phyloP scores from a whole-genome alignment of 805 yeast species.

The Wickerhamiella parazyma region DNA sequence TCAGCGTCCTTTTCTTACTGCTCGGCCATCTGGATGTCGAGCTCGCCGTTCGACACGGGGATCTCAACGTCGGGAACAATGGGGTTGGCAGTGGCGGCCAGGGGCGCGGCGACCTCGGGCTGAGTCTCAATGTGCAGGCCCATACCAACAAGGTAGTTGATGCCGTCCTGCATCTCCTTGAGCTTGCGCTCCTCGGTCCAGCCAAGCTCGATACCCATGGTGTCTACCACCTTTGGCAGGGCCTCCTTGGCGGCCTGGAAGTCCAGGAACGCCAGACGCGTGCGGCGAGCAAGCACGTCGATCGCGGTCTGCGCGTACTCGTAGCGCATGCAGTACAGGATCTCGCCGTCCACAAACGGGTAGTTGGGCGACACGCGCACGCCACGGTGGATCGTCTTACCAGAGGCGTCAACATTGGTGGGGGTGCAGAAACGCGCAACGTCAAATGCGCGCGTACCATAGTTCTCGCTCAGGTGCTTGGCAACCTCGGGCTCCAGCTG shows the following conservation, averaged over 20 bases:
- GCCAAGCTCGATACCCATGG: constrained; percentile 64
- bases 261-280: constrained; percentile 83
- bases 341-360: constrained; percentile 75
- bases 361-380: constrained; percentile 31
- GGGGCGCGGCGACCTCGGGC: constrained; percentile 3
- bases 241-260: constrained; percentile 70
- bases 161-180: constrained; percentile 30
- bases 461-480: constrained; percentile 68
- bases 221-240: constrained; percentile 71
- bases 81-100: constrained; percentile 7
- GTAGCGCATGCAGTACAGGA: constrained; percentile 63
- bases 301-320: constrained; percentile 81
- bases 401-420: constrained; percentile 24
- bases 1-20: background rate
- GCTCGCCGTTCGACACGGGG: background rate
- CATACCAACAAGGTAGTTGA: constrained; percentile 29
- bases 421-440: constrained; percentile 45
- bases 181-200: constrained; percentile 56
- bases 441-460: constrained; percentile 67
- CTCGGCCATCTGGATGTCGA: background rate
- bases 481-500: constrained; percentile 61
- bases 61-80: constrained; percentile 5
- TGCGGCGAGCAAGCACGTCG: constrained; percentile 86
- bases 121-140: constrained; percentile 22
- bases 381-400: constrained; percentile 35